Base-by-base conservation (phyloP, 2,329 filamentous ascomycete genomes). In the Epichloe gansuensis region DNA sequence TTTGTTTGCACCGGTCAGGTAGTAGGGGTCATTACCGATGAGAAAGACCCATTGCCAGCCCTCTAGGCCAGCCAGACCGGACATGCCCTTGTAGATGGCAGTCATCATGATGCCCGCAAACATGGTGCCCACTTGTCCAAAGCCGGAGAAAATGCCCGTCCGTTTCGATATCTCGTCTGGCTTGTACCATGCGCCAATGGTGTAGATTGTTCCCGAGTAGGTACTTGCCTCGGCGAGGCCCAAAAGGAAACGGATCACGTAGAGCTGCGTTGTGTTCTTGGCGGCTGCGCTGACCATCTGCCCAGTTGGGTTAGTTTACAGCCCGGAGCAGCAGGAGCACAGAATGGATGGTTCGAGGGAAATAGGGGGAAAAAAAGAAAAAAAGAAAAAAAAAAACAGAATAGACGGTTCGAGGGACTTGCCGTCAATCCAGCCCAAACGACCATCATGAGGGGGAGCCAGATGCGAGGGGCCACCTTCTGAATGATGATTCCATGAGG, bases 31-130 rank as follows among this genome's bases (percentile, higher is more conserved):
- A 31, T 31, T 31, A 31, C 31, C 83, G 9, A 87, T 77, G 40
- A 87, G 82, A 65, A 87, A 87, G 0, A 86, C 70, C 82, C 81
- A 85, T 3, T 80, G 70, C 82, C 82, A 87, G 6, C 82, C 82
- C 0, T 70, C 75, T 1, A 85, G 66, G 0, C 82, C 84, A 21
- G 66, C 65, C 2, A 68, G 67, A 2, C 76, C 72, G 35, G 68
- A 51, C 50, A 69, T 56, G 43, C 61, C 63, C 1, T 57, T 52
- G 4, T 80, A 78, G 51, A 89, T 85, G 1, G 82, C 80, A 0
- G 78, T 78, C 17, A 78, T 76, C 46, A 84, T 77, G 25, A 82
- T 68, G 1, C 82, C 84, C 1, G 65, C 66, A 34, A 69, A 63
- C 54, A 69, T 61, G 42, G 74, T 80, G 0, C 80, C 80, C 0